phyloP scores from a whole-genome alignment of 371 early-diverging fungal genomes.

The Zychaea mexicana region DNA sequence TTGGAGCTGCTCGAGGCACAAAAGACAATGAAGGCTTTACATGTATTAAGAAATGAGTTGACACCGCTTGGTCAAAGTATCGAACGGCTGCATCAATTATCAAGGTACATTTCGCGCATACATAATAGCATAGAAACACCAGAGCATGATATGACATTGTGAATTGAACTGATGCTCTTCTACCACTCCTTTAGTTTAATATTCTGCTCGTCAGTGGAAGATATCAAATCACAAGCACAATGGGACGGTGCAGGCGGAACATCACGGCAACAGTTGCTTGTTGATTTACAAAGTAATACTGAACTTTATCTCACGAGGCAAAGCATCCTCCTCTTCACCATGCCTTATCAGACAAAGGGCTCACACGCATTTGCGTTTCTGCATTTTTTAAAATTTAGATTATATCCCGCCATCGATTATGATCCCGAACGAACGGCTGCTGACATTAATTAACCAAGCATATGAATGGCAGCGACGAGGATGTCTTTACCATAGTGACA shows the following conservation, averaged over 20 bases:
- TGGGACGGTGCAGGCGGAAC: conserved; percentile 83
- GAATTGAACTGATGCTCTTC: neutral
- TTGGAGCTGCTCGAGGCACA: conserved; percentile 73
- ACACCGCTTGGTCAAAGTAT: conserved; percentile 67
- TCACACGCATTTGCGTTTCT: neutral
- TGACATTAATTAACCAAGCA: conserved; percentile 83
- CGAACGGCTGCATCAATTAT: conserved; percentile 55
- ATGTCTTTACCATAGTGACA: conserved; percentile 86
- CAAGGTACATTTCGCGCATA: conserved; percentile 19
- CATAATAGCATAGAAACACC: no score
- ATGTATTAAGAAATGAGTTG: conserved; percentile 73
- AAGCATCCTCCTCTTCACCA: no score
- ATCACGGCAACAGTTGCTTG: conserved; percentile 70
- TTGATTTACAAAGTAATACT: conserved; percentile 66
- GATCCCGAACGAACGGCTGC: conserved; percentile 85
- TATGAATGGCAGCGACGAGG: conserved; percentile 68
- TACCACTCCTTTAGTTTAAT: conserved; percentile 46
- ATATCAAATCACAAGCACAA: conserved; percentile 59
- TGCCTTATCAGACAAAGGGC: no score
- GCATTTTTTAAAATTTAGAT: conserved; percentile 33
- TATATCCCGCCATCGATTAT: conserved; percentile 81
- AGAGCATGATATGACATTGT: no score
- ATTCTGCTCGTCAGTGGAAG: conserved; percentile 66
- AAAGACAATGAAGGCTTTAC: conserved; percentile 65
- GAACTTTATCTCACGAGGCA: no score